Evolutionary conservation across 441 rosid species (phyloP), one percentile per base, ranked within the genome.

Genomic region (Eutrema salsugineum): DNA sequence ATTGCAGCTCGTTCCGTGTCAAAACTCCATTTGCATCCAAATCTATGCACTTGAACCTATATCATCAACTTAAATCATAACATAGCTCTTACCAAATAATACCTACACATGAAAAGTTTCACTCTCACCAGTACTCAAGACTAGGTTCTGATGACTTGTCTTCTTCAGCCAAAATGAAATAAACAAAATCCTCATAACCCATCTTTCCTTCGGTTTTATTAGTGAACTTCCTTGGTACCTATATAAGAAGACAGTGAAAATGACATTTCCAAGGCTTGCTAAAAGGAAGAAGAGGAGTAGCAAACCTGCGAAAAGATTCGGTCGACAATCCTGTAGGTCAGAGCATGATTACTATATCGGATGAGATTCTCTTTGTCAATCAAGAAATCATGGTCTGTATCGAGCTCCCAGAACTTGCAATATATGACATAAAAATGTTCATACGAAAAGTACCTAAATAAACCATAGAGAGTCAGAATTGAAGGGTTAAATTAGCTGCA

Each of bases 321-420:
- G 78, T 96, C 97, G 24, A 96, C 98, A 80, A 96, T 93, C 79
- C 98, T 86, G 78, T 96, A 96, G 68, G 99, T 96, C 76, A 96
- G 97, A 6, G 98, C 99, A 83, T 96, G 98, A 78, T 93, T 96
- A 71, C 99, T 97, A 81, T 96, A 96, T 88, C 94, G 84, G 79
- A 96, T 88, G 49, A 96, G 98, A 84, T 96, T 96, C 84, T 96
- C 99, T 84, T 93, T 91, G 88, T 93, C 97, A 14, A 93, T 96
- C 78, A 91, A 82, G 82, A 96, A 96, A 86, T 96, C 99, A 76
- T 96, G 98, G 75, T 96, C 99, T 7, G 94, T 85, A 78, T 96
- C 99, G 72, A 96, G 88, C 87, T 96, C 99, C 99, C 99, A 96
- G 72, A 93, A 96, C 85, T 93, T 96, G 96, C 99, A 96, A 88